Conservation (phyloP, 495 filamentous ascomycete genomes). For the Chaetomidium leptoderma region DNA sequence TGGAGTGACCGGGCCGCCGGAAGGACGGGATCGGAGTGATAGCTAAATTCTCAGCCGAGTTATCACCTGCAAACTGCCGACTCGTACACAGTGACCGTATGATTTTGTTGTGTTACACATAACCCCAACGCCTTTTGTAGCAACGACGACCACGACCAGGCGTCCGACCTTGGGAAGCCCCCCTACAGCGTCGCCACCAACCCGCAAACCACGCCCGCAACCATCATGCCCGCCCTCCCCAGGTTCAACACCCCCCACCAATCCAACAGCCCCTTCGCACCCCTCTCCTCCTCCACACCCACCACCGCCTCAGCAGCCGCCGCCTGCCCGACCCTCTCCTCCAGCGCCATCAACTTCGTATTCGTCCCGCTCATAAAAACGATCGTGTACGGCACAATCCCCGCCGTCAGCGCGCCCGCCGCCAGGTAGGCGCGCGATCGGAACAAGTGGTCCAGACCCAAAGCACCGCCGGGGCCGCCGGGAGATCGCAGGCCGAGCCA, state of each 20-base stretch:
- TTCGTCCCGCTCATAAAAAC: constrained; percentile 44
- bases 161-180: neutral
- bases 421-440: constrained; percentile 37
- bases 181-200: constrained; percentile 11
- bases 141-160: neutral
- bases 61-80: neutral
- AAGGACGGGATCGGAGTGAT: neutral
- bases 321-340: constrained; percentile 28
- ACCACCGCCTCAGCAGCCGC: constrained; percentile 7
- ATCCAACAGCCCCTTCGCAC: constrained; percentile 48
- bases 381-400: constrained; percentile 50
- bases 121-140: neutral
- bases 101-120: neutral
- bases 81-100: neutral
- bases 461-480: neutral
- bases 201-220: constrained; percentile 17
- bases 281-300: constrained; percentile 15
- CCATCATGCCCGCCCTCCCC: constrained; percentile 37
- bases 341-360: constrained; percentile 35
- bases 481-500: constrained; percentile 38
- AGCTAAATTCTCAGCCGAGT: neutral
- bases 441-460: constrained; percentile 7
- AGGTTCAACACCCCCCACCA: constrained; percentile 54
- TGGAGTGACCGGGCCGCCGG: too few relatives aligned
- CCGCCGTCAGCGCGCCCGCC: constrained; percentile 39